These are phyloP conservation scores for Cladophialophora carrionii DNA, from an alignment of 2,329 filamentous ascomycete genomes.

Conservation along the genomic window DNA sequence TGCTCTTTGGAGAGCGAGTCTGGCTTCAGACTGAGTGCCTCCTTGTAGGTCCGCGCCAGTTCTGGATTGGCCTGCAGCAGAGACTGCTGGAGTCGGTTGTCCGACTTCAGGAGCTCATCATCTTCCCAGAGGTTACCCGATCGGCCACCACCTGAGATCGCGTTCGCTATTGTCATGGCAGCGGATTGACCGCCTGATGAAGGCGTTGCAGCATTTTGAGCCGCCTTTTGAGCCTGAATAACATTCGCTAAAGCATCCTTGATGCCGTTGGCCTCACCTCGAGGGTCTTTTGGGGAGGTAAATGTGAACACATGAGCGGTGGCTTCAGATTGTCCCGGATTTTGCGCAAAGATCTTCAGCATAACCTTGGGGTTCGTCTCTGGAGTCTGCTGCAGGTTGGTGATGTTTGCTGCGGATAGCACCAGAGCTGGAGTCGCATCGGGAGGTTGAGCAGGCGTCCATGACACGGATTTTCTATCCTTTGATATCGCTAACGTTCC, in stretches of 20 bases:
- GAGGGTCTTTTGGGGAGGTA: conserved; percentile 73
- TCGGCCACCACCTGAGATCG: conserved; percentile 57
- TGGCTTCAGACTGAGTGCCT: conserved; percentile 80
- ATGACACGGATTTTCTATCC: conserved; percentile 75
- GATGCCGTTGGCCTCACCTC: conserved; percentile 80
- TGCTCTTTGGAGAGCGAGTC: conserved; percentile 77
- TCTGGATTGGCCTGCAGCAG: conserved; percentile 78
- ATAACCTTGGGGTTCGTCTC: conserved; percentile 87
- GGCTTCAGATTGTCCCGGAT: conserved; percentile 61
- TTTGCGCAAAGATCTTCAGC: conserved; percentile 84
- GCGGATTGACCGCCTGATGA: conserved; percentile 56
- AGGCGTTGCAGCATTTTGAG: conserved; percentile 45
- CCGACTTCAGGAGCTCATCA: conserved; percentile 73
- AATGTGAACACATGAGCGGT: conserved; percentile 86
- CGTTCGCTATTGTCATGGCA: conserved; percentile 77
- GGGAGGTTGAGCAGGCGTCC: conserved; percentile 70
- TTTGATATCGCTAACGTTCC: conserved; percentile 75
- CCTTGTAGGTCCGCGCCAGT: conserved; percentile 82
- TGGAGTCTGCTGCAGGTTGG: conserved; percentile 93
- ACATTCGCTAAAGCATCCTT: conserved; percentile 78
- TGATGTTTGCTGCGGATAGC: conserved; percentile 74
- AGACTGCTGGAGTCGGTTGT: conserved; percentile 83
- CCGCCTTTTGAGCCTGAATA: conserved; percentile 70
- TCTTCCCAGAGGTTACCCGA: conserved; percentile 72
- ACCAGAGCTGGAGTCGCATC: conserved; percentile 67